phyloP scores from a whole-genome alignment of 306 rosid species.

The Malus asiatica region DNA sequence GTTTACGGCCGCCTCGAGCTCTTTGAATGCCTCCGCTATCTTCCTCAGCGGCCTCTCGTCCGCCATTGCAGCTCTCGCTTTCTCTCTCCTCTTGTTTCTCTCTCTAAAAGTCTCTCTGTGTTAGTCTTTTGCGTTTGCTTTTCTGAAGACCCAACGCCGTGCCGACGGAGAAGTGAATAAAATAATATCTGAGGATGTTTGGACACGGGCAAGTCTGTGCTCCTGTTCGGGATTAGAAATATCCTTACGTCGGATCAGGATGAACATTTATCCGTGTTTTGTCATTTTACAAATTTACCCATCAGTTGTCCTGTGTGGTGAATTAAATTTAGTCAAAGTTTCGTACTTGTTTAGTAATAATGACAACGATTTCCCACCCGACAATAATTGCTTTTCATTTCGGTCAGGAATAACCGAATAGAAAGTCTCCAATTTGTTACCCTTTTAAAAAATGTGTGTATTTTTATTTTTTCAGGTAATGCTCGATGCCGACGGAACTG shows the following conservation, averaged over 20 bases:
- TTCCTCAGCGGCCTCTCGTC: slow-evolving; percentile 43
- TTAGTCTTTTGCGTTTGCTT: background rate
- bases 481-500: no score
- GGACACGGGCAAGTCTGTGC: background rate
- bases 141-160: background rate
- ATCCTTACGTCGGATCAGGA: background rate
- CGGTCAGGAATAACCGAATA: background rate
- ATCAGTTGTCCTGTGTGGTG: background rate
- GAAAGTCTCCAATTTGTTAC: background rate
- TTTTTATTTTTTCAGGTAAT: no score
- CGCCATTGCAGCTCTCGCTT: slow-evolving; percentile 38
- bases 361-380: background rate
- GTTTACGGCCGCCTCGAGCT: slow-evolving; percentile 43
- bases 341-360: background rate
- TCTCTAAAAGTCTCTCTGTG: background rate
- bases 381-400: background rate
- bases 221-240: background rate
- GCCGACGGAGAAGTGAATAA: background rate
- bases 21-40: slow-evolving; percentile 59
- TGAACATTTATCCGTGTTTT: background rate
- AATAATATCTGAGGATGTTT: background rate
- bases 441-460: background rate
- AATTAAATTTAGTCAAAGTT: background rate
- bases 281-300: background rate
- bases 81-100: background rate